A percentile compares a stretch with the other conserved stretches of the same genome.
phyloP scores from a whole-genome alignment of 108 stramenopile species.

The Nitzschia sp. region DNA sequence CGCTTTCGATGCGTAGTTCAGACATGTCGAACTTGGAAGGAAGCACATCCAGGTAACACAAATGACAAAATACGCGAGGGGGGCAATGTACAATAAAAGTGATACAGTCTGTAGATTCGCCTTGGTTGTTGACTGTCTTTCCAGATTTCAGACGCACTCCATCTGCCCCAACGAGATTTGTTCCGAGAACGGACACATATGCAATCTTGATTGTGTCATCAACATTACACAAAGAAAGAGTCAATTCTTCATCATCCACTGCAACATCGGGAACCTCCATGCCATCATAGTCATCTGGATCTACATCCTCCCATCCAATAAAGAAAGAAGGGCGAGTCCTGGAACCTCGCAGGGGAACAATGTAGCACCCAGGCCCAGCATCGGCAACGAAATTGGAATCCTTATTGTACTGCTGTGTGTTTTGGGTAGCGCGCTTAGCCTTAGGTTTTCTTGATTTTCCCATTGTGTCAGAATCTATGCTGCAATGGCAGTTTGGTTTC shows the following conservation, averaged over 20 bases:
- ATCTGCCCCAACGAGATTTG: slow-evolving; percentile 20
- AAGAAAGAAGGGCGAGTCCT: slow-evolving; percentile 13
- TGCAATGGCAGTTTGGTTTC: neutral
- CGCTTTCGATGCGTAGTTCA: slow-evolving; percentile 66
- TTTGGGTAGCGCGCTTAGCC: too few relatives aligned
- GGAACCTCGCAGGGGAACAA: slow-evolving; percentile 21
- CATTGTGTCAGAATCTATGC: neutral
- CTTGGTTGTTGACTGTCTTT: slow-evolving; percentile 40
- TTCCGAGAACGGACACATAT: slow-evolving; percentile 50
- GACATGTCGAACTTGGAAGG: slow-evolving; percentile 13
- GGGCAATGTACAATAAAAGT: slow-evolving; percentile 82
- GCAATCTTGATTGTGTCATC: slow-evolving; percentile 31
- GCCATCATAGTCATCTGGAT: slow-evolving; percentile 42
- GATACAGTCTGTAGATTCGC: slow-evolving; percentile 34
- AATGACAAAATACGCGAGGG: slow-evolving; percentile 67
- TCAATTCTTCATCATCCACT: slow-evolving; percentile 52
- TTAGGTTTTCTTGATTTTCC: neutral
- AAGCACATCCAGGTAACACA: slow-evolving; percentile 51
- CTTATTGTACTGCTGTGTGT: neutral
- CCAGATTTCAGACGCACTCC: slow-evolving; percentile 24
- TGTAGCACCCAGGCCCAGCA: slow-evolving; percentile 59
- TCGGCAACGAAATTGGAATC: slow-evolving; percentile 44
- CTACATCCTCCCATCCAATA: slow-evolving; percentile 53
- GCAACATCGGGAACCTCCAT: slow-evolving; percentile 55
- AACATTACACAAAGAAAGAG: slow-evolving; percentile 52